These are phyloP conservation scores for Triticum dicoccoides DNA, from an alignment of 176 grass and related monocot species.

Conservation along the genomic window DNA sequence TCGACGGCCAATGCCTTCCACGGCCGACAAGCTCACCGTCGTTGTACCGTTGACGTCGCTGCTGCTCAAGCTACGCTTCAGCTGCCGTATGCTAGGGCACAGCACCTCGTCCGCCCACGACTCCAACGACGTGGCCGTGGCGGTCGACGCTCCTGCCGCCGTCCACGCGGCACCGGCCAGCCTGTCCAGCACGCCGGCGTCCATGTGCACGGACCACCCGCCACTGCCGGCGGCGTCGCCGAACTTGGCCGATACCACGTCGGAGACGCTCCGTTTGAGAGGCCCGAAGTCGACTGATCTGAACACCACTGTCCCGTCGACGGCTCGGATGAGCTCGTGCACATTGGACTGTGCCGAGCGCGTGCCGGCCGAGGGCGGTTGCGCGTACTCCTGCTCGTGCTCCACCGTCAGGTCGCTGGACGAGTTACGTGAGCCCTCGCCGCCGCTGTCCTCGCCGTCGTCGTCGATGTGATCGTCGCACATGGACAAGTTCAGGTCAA, in stretches of 20 bases:
- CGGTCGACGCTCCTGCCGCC: not conserved
- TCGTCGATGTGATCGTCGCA: constrained; percentile 21
- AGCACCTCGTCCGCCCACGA: constrained; percentile 52
- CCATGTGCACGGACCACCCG: constrained; percentile 29
- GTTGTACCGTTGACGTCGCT: constrained; percentile 32
- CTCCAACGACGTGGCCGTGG: constrained; percentile 29
- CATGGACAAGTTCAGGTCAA: constrained; percentile 74
- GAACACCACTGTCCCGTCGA: constrained; percentile 56
- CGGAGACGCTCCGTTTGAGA: constrained; percentile 46
- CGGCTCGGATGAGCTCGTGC: constrained; percentile 34
- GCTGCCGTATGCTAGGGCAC: constrained; percentile 42
- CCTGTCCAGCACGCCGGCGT: constrained; percentile 35
- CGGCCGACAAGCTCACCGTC: constrained; percentile 40
- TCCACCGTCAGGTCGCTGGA: constrained; percentile 89
- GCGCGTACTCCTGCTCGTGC: constrained; percentile 45
- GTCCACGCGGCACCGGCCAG: constrained; percentile 39
- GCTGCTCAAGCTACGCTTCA: constrained; percentile 36
- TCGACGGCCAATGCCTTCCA: constrained; percentile 20
- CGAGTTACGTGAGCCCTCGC: constrained; percentile 56
- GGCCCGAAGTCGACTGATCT: constrained; percentile 47
- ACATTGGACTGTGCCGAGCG: constrained; percentile 13
- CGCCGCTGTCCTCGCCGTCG: constrained; percentile 43
- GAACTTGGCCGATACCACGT: constrained; percentile 42
- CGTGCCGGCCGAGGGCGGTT: not conserved
- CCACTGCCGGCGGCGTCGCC: not conserved